Percentiles rank a stretch among this genome's conserved stretches.
Evolutionary conservation across 768 basidiomycete genomes (phyloP).

Genomic region (Cubamyces sp.): DNA sequence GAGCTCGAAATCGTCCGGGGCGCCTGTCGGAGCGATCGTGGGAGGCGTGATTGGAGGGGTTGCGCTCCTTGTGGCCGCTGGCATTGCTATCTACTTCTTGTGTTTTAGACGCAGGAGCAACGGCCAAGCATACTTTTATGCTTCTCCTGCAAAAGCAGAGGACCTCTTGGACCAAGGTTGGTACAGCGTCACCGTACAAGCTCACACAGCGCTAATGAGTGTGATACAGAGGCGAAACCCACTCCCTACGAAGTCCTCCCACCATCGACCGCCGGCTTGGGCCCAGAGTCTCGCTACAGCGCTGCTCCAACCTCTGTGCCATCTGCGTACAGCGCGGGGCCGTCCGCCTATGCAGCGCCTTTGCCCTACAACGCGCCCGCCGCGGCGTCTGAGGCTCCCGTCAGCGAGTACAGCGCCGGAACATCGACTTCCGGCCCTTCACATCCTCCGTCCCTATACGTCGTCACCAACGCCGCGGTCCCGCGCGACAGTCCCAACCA

Average conservation of each 20-base stretch:
- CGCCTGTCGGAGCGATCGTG: conserved; percentile 24
- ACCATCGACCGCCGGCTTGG: not conserved
- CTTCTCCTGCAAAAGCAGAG: conserved; percentile 2
- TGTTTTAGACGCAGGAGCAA: conserved; percentile 16
- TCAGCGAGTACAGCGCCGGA: conserved; percentile 14
- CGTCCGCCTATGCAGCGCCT: not conserved
- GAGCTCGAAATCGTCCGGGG: not conserved
- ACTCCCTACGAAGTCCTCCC: conserved; percentile 10
- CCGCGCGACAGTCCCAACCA: conserved; percentile 11
- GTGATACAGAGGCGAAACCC: conserved; percentile 8
- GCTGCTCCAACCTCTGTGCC: not conserved
- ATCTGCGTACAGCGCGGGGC: conserved; percentile 5
- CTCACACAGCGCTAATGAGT: not conserved
- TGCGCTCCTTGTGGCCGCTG: conserved; percentile 12
- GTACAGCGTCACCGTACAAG: not conserved
- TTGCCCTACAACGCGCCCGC: not conserved
- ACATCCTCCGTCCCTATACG: not conserved
- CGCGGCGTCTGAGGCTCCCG: conserved; percentile 12
- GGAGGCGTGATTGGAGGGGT: conserved; percentile 27
- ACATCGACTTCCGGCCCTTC: conserved; percentile 7
- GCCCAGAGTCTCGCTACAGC: not conserved
- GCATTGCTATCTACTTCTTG: conserved; percentile 15
- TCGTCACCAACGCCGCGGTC: conserved; percentile 2
- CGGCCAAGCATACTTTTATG: conserved; percentile 19
- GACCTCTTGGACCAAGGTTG: conserved; percentile 12